Conservation (phyloP, 805 yeast genomes). For the Hagleromyces aurorensis region DNA sequence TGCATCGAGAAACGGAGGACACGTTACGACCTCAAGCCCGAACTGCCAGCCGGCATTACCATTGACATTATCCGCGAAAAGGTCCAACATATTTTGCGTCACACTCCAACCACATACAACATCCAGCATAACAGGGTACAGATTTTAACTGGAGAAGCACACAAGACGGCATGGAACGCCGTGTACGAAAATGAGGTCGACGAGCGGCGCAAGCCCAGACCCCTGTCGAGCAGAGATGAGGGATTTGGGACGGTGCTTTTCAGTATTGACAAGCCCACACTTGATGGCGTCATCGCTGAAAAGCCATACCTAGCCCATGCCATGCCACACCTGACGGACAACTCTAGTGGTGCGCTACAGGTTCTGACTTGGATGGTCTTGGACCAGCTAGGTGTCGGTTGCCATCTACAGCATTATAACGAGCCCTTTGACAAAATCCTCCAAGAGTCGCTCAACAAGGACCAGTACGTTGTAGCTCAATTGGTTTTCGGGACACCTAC, state of each 20-base stretch:
- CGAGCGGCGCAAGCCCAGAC: constrained; percentile 32
- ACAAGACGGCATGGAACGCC: constrained; percentile 35
- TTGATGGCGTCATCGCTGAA: constrained; percentile 31
- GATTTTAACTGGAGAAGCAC: constrained; percentile 34
- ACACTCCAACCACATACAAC: constrained; percentile 41
- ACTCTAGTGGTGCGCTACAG: constrained; percentile 38
- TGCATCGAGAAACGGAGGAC: too few species aligned
- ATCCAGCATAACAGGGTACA: constrained; percentile 39
- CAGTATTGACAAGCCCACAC: constrained; percentile 32
- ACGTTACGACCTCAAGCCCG: constrained; percentile 34
- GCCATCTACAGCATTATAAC: constrained; percentile 42
- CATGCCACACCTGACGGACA: constrained; percentile 38
- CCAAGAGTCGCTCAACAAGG: too few species aligned
- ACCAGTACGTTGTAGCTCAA: constrained; percentile 38
- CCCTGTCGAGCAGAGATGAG: constrained; percentile 32
- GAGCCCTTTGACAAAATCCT: too few species aligned
- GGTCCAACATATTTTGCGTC: constrained; percentile 34
- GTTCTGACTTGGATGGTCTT: constrained; percentile 39
- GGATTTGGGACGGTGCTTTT: constrained; percentile 39
- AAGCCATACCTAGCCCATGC: constrained; percentile 34
- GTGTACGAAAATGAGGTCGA: constrained; percentile 31
- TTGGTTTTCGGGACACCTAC: constrained; percentile 39
- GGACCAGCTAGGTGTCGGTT: constrained; percentile 36
- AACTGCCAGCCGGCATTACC: constrained; percentile 33
- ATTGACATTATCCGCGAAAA: constrained; percentile 31